Evolutionary conservation across 345 rosid species (phyloP), one percentile per base, ranked within the genome.

Genomic region (Euphorbia pulcherrima): DNA sequence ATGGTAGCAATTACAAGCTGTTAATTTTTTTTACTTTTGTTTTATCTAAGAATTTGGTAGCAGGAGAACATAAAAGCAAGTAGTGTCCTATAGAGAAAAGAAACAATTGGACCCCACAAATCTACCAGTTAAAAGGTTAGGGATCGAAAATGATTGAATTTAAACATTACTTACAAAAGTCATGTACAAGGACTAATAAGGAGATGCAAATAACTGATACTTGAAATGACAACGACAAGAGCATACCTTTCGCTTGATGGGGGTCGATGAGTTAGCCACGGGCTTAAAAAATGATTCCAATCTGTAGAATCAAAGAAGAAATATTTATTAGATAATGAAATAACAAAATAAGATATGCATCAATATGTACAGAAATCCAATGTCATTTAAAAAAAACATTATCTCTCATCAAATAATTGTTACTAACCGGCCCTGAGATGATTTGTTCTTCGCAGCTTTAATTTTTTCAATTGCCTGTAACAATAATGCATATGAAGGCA

Each of bases 401-500:
- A 47, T 57, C 55, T 26, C 23, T 18, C 54, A 64, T 46, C 37
- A 28, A 12, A 33, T 16, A 30, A 46, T 23, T 62, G 65, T 52
- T 63, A 64, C 88, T 74, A 68, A 94, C 99, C 90, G 81, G 64
- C 96, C 99, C 84, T 94, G 97, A n/a, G 97, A 79, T 70, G 90
- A 84, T 84, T 89, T 94, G 80, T 89, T 88, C 88, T 89, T 94
- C 24, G 99, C 96, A 27, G 86, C 78, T 78, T 91, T 94, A 40
- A 94, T 85, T 73, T 94, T 94, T 82, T 94, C 96, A 68, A 87
- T 74, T 4, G 95, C 93, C 96, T 91, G 76, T 55, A 48, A 58
- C 28, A 67, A 63, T 67, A 17, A 53, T 12, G 27, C 65, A 75
- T 52, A 76, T 44, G 52, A 40, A 47, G 46, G 56, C 41, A 60